Evolutionary conservation across 106 monocot species (phyloP).

Genomic region (Cymbidium sinense): DNA sequence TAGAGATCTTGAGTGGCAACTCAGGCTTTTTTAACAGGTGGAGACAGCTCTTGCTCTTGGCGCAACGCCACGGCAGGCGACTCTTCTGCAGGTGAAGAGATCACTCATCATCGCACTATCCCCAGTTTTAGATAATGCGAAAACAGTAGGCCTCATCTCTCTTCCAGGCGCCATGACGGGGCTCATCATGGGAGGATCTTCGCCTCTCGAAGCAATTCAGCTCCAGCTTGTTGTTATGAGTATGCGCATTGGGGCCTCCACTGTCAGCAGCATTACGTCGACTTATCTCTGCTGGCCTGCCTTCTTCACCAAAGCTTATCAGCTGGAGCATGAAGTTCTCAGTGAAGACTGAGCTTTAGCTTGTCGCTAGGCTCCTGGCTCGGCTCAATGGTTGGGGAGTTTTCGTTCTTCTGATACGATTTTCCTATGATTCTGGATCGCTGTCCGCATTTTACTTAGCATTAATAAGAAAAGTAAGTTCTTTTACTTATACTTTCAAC

Average conservation of each 20-base stretch:
- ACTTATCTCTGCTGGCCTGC: conserved; percentile 86
- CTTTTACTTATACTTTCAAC: too few relatives aligned
- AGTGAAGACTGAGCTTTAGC: conserved; percentile 18
- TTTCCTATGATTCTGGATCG: too few relatives aligned
- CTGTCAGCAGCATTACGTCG: conserved; percentile 73
- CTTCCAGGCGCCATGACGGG: conserved; percentile 93
- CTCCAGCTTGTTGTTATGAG: conserved; percentile 94
- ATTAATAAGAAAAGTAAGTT: too few relatives aligned
- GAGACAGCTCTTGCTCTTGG: conserved; percentile 87
- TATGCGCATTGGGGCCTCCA: conserved; percentile 85
- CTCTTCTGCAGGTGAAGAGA: conserved; percentile 69
- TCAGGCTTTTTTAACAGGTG: conserved; percentile 36
- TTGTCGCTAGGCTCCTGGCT: too few relatives aligned
- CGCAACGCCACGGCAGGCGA: conserved; percentile 83
- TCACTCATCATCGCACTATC: conserved; percentile 69
- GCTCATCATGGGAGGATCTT: conserved; percentile 92
- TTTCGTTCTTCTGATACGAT: too few relatives aligned
- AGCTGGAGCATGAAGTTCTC: conserved; percentile 57
- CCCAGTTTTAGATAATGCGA: conserved; percentile 78
- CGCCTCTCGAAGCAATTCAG: conserved; percentile 84
- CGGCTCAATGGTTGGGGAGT: too few relatives aligned
- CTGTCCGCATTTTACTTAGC: too few relatives aligned
- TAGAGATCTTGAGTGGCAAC: too few relatives aligned
- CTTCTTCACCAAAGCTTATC: conserved; percentile 84
- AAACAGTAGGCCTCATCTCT: conserved; percentile 86